These are phyloP conservation scores for Pythium biforme DNA, from an alignment of 352 stramenopile genomes.

Conservation along the genomic window DNA sequence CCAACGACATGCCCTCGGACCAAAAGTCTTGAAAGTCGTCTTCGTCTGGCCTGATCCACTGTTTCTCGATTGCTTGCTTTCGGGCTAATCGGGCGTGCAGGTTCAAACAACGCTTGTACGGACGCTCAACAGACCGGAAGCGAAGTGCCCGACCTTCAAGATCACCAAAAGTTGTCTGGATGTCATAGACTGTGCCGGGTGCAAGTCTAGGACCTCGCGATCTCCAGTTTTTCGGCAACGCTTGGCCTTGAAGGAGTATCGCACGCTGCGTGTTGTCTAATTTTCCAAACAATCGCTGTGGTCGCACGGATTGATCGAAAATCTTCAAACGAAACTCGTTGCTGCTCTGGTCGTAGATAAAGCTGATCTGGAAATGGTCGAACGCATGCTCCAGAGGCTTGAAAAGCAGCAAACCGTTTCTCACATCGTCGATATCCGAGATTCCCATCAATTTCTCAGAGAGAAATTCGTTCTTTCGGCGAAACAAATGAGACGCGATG, in stretches of 20 bases:
- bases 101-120: constrained; percentile 21
- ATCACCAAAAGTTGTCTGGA: constrained; percentile 16
- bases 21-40: constrained; percentile 24
- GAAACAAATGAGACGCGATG: constrained; percentile 5
- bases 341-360: constrained; percentile 6
- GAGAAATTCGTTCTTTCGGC: constrained; percentile 2
- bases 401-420: constrained; percentile 26
- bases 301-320: constrained; percentile 9
- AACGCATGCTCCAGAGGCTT: constrained; percentile 24
- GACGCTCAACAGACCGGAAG: constrained; percentile 8
- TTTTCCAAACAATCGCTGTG: constrained; percentile 3
- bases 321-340: constrained; percentile 20
- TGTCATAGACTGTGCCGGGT: constrained; percentile 10
- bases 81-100: constrained; percentile 9
- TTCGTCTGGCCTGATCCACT: constrained; percentile 18
- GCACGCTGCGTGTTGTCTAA: constrained; percentile 4
- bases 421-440: constrained; percentile 18
- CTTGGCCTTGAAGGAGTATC: constrained; percentile 13
- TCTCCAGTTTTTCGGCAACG: constrained; percentile 5
- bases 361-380: constrained; percentile 24
- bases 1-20: constrained; percentile 22
- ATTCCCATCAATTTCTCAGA: constrained; percentile 4
- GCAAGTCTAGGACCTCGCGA: constrained; percentile 8
- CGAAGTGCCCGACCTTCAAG: constrained; percentile 9
- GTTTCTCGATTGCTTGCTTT: constrained; percentile 10